Evolutionary conservation across 768 basidiomycete genomes (phyloP).

Genomic region (Udeniomyces megalosporus): DNA sequence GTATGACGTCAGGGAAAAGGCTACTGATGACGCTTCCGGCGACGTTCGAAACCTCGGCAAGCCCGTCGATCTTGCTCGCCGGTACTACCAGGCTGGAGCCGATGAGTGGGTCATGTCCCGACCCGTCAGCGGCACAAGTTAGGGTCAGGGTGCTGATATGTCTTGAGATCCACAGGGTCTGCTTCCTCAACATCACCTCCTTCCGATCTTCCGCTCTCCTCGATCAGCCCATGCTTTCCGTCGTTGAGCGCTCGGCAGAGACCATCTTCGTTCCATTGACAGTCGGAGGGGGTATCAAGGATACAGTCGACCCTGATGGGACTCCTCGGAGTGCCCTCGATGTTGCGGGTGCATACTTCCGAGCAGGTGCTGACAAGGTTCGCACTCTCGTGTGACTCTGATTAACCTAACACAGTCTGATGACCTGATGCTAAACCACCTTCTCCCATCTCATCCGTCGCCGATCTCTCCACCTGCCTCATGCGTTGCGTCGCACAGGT

Average conservation of each 20-base stretch:
- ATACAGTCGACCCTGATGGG: slow-evolving; percentile 86
- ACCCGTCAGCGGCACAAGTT: not conserved
- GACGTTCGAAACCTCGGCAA: slow-evolving; percentile 89
- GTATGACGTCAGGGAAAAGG: slow-evolving; percentile 88
- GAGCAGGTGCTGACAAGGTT: slow-evolving; percentile 90
- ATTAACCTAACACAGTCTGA: too few species aligned
- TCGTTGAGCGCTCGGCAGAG: slow-evolving; percentile 77
- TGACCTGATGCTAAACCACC: too few species aligned
- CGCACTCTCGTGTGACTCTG: not conserved
- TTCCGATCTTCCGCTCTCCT: slow-evolving; percentile 89
- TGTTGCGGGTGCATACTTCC: slow-evolving; percentile 89
- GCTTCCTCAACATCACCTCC: slow-evolving; percentile 96
- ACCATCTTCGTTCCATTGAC: slow-evolving; percentile 92
- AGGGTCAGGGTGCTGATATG: too few species aligned
- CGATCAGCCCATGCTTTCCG: slow-evolving; percentile 96
- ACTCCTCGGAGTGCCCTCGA: slow-evolving; percentile 72
- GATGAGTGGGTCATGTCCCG: slow-evolving; percentile 44
- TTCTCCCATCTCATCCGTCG: not conserved
- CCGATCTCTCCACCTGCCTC: not conserved
- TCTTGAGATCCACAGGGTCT: slow-evolving; percentile 34
- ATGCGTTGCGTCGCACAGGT: slow-evolving; percentile 26
- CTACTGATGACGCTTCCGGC: slow-evolving; percentile 6
- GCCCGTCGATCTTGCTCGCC: slow-evolving; percentile 74
- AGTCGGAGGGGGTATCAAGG: slow-evolving; percentile 95
- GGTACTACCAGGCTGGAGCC: slow-evolving; percentile 73